Evolutionary conservation across 148 eudicot species (phyloP), one percentile per base, ranked within the genome.

Genomic region (Cornus suecica): DNA sequence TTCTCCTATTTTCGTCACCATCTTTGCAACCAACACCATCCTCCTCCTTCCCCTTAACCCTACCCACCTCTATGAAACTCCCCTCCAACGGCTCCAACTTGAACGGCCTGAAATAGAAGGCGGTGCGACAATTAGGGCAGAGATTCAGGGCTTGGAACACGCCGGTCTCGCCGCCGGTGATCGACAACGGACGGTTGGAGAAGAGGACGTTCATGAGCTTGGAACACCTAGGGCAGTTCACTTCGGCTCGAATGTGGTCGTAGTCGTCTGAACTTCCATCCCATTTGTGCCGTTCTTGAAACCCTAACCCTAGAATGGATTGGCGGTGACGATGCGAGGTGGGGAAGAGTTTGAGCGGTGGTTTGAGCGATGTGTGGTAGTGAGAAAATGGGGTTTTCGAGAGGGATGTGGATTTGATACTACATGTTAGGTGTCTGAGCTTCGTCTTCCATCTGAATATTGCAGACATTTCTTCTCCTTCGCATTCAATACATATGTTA

Each of bases 21-120:
- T 58, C 71, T 29, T 77, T 81, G 11, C 77, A 63, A 75, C 69
- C 75, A 70, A 66, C 68, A 79, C 27, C 79, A 32, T 75, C 75
- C 10, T 71, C 70, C 5, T 74, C 80, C 58, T 66, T 75, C 45
- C 80, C 84, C 29, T 77, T 86, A 60, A 94, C 79, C 83, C 86
- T 89, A 34, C 98, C 98, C 42, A 94, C 83, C 91, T 94, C 98
- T 20, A 89, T 74, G 68, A 94, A 94, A 71, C 87, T 89, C 74
- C 98, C 98, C 66, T 89, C 89, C 56, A 94, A 83, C 2, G 97
- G 98, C 72, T 82, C 80, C 77, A 92, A 26, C 87, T 88, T 91
- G 34, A 78, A 78, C 25, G 97, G 98, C 30, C 93, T 78, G 37
- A 94, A 92, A 74, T 94, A 94, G 68, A 84, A 94, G 3, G 93